Evolutionary conservation across 108 stramenopile genomes (phyloP).

Genomic region (Nitzschia palea): DNA sequence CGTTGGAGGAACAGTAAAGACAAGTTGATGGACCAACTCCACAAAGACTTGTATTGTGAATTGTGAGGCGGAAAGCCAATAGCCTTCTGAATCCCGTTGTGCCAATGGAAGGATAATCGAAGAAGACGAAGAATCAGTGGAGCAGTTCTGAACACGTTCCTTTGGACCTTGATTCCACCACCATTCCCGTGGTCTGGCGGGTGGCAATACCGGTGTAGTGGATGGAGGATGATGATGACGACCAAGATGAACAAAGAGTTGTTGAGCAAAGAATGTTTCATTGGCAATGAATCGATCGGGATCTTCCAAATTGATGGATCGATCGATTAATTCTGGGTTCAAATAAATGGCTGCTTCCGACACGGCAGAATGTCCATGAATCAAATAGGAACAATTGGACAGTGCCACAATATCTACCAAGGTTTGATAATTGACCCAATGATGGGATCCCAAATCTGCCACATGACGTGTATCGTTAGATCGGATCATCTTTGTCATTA

Average conservation of each 20-base stretch:
- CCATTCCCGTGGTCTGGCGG: too few relatives aligned
- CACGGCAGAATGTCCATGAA: conserved; percentile 34
- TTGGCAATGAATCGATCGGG: background rate
- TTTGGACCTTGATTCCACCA: too few relatives aligned
- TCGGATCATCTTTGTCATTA: background rate
- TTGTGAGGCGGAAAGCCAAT: background rate
- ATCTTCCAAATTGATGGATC: conserved; percentile 35
- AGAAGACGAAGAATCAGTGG: too few relatives aligned
- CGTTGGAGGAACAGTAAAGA: background rate
- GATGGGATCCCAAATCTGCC: background rate
- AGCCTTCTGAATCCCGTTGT: background rate
- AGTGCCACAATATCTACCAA: conserved; percentile 34
- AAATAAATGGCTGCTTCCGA: conserved; percentile 40
- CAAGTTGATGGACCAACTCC: background rate
- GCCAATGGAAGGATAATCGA: too few relatives aligned
- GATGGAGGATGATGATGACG: too few relatives aligned
- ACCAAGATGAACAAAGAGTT: too few relatives aligned
- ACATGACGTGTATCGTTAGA: background rate
- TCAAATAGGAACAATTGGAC: conserved; percentile 31
- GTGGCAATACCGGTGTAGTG: too few relatives aligned
- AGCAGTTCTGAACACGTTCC: too few relatives aligned
- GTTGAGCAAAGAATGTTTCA: background rate
- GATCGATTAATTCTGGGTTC: conserved; percentile 26
- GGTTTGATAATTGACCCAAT: conserved; percentile 32
- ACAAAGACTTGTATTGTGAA: background rate